Conservation (phyloP, 345 rosid genomes). For the Lumnitzera racemosa region DNA sequence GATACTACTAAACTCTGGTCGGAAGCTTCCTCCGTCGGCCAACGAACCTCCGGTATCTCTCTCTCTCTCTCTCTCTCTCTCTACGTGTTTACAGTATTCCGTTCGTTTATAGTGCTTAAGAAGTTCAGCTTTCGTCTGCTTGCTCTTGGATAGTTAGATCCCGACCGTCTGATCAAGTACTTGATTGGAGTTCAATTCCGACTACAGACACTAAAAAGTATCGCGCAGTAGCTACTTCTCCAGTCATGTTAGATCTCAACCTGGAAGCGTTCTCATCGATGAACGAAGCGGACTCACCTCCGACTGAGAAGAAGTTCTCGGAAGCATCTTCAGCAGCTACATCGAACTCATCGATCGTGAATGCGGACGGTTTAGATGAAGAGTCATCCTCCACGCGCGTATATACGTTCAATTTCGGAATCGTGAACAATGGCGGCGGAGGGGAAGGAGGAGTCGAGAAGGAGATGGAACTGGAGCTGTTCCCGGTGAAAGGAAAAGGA, state of each 20-base stretch:
- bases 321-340: conserved; percentile 57
- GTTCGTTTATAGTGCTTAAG: not conserved
- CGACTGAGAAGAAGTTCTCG: conserved; percentile 32
- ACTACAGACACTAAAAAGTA: no score
- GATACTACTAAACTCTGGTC: no score
- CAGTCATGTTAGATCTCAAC: conserved; percentile 85
- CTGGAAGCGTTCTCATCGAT: conserved; percentile 38
- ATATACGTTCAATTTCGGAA: conserved; percentile 55
- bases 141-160: no score
- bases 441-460: conserved; percentile 29
- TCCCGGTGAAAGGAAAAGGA: conserved; percentile 38
- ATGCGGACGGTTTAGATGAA: conserved; percentile 62
- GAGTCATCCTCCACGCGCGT: conserved; percentile 63
- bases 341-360: conserved; percentile 76
- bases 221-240: no score
- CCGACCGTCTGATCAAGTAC: no score
- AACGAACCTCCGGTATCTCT: no score
- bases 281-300: conserved; percentile 38
- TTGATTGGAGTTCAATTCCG: no score
- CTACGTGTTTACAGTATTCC: no score
- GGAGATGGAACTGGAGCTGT: conserved; percentile 35
- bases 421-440: conserved; percentile 44
- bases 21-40: no score
- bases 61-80: no score
- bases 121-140: not conserved